Conservation (phyloP, 2,329 filamentous ascomycete genomes). For the Penicillium sp. region DNA sequence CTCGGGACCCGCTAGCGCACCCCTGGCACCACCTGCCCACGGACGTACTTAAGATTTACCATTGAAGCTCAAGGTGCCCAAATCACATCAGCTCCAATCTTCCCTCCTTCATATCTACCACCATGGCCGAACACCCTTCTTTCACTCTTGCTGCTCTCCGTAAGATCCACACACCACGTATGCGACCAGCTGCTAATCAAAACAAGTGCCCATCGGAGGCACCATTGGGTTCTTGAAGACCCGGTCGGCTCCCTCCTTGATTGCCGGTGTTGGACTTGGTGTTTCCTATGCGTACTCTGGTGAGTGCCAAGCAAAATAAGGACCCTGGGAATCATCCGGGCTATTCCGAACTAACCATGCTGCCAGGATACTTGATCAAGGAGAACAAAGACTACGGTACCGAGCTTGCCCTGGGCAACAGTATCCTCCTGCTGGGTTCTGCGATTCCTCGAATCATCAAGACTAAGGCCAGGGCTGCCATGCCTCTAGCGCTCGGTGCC, state of each 20-base stretch:
- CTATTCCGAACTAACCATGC: not conserved
- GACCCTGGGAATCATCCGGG: not conserved
- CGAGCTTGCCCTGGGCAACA: conserved; percentile 22
- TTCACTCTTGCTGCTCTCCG: conserved; percentile 5
- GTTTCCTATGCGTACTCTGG: conserved; percentile 19
- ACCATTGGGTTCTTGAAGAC: conserved; percentile 19
- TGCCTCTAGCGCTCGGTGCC: conserved; percentile 16
- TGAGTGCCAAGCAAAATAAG: not conserved
- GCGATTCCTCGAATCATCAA: conserved; percentile 15
- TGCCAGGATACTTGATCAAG: conserved; percentile 18
- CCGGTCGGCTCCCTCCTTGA: conserved; percentile 17
- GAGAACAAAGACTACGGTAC: conserved; percentile 24
- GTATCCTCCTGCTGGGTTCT: conserved; percentile 16
- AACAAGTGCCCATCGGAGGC: conserved; percentile 17
- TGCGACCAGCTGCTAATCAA: not conserved
- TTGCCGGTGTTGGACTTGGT: conserved; percentile 20
- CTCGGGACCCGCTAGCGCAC: not conserved
- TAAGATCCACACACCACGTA: not conserved
- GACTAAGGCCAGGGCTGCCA: conserved; percentile 13
- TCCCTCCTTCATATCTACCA: not conserved
- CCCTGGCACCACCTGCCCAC: not conserved
- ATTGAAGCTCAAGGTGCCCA: not conserved
- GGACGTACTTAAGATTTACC: not conserved
- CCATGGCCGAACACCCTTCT: conserved; percentile 8
- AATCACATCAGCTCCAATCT: not conserved